A percentile compares a stretch with the other conserved stretches of the same genome.
Conservation (phyloP, 805 yeast genomes). For the Ogataea philodendri region DNA sequence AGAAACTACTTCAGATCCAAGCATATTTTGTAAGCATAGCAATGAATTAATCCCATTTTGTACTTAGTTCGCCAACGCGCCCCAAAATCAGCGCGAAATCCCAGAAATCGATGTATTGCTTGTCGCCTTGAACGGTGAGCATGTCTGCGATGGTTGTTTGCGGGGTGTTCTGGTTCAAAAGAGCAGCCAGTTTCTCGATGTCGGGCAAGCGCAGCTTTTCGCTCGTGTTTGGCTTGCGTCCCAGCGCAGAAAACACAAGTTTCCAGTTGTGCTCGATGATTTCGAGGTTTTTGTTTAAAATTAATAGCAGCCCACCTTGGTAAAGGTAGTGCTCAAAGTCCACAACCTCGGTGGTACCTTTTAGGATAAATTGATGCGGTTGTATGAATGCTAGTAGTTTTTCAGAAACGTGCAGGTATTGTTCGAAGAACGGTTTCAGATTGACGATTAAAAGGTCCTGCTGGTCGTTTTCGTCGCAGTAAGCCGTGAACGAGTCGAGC, state of each 20-base stretch:
- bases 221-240: constrained; percentile 17
- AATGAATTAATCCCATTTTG: constrained; percentile 1
- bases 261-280: constrained; percentile 42
- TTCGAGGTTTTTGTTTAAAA: constrained; percentile 33
- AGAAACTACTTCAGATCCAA: constrained; percentile 88
- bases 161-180: constrained; percentile 34
- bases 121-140: constrained; percentile 43
- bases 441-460: constrained; percentile 39
- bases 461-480: constrained; percentile 34
- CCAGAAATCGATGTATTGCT: constrained; percentile 37
- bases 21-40: constrained; percentile 55
- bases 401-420: constrained; percentile 31
- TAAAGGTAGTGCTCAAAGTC: constrained; percentile 47
- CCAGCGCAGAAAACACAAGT: constrained; percentile 31
- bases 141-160: constrained; percentile 41
- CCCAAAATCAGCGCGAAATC: constrained; percentile 52
- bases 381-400: constrained; percentile 31
- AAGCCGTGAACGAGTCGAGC: constrained; percentile 41
- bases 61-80: constrained; percentile 41
- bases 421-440: constrained; percentile 31
- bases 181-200: constrained; percentile 29
- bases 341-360: constrained; percentile 40
- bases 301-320: constrained; percentile 40
- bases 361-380: constrained; percentile 33
- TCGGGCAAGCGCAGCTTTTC: constrained; percentile 38